Conservation (phyloP, 2,329 filamentous ascomycete species). For the Claviceps quebecensis region DNA sequence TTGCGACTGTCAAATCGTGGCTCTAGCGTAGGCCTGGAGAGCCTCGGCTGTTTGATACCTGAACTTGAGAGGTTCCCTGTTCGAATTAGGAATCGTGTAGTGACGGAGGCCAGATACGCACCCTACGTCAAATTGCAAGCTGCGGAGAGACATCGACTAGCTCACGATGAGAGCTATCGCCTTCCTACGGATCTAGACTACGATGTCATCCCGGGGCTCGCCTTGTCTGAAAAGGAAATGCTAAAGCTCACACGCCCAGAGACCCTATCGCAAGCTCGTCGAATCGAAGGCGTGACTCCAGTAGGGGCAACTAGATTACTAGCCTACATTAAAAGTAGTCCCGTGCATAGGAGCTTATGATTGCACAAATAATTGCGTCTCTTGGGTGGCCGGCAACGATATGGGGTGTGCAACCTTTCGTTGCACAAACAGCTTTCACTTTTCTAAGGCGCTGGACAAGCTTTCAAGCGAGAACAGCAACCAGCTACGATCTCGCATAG, state of each 20-base stretch:
- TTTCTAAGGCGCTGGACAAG: too few relatives aligned
- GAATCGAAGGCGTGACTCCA: conserved; percentile 68
- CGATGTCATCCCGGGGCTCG: conserved; percentile 55
- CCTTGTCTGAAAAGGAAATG: conserved; percentile 61
- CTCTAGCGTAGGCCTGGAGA: conserved; percentile 27
- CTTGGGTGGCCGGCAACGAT: not conserved
- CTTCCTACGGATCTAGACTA: conserved; percentile 71
- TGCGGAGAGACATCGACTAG: conserved; percentile 49
- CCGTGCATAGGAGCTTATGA: not conserved
- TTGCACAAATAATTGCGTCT: not conserved
- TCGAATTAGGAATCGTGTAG: conserved; percentile 53
- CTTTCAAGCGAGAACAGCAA: too few relatives aligned
- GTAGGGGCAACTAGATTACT: conserved; percentile 47
- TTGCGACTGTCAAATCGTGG: conserved; percentile 51
- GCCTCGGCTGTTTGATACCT: conserved; percentile 44
- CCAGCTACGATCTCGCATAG: too few relatives aligned
- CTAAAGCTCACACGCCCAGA: conserved; percentile 62
- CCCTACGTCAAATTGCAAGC: conserved; percentile 70
- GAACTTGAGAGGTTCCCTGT: conserved; percentile 38
- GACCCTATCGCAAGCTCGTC: conserved; percentile 73
- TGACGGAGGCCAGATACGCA: conserved; percentile 73
- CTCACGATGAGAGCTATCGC: conserved; percentile 60
- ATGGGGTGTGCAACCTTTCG: too few relatives aligned
- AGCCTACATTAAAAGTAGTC: conserved; percentile 37
- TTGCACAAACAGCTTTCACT: too few relatives aligned